phyloP scores from a whole-genome alignment of 176 grass and related monocot genomes.

The Carex cristatella region DNA sequence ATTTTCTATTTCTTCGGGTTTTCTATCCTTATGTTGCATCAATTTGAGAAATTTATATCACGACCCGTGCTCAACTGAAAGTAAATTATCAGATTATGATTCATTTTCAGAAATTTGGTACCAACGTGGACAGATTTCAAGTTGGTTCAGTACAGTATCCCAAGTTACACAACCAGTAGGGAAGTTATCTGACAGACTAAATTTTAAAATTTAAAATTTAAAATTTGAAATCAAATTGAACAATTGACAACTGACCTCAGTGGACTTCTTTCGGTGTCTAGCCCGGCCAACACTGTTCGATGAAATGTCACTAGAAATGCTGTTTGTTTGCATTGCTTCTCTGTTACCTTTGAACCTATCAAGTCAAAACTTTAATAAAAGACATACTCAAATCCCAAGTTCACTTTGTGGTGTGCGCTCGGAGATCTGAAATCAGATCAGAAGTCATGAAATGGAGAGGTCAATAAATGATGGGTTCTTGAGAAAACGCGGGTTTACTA shows the following conservation, averaged over 20 bases:
- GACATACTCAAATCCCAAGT: neutral
- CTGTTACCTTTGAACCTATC: conserved; percentile 19
- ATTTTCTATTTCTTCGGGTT: too few species aligned
- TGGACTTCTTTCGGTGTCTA: conserved; percentile 38
- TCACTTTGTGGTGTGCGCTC: neutral
- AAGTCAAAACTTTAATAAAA: neutral
- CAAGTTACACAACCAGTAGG: neutral
- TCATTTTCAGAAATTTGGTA: neutral
- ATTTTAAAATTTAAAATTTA: too few species aligned
- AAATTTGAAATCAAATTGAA: neutral
- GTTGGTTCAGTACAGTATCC: neutral
- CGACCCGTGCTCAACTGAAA: neutral
- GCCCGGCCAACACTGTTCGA: conserved; percentile 36
- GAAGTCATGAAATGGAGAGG: neutral
- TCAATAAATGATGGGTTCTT: neutral
- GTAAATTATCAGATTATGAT: neutral
- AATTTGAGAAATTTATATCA: too few species aligned
- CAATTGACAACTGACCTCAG: conserved; percentile 39
- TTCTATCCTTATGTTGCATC: too few species aligned
- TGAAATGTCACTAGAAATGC: conserved; percentile 30
- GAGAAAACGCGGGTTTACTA: neutral
- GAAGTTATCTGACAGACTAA: neutral
- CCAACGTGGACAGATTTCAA: neutral
- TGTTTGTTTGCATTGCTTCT: conserved; percentile 48
- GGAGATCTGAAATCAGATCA: neutral